Evolutionary conservation across 257 asterid species (phyloP).

Genomic region (Catharanthus roseus): DNA sequence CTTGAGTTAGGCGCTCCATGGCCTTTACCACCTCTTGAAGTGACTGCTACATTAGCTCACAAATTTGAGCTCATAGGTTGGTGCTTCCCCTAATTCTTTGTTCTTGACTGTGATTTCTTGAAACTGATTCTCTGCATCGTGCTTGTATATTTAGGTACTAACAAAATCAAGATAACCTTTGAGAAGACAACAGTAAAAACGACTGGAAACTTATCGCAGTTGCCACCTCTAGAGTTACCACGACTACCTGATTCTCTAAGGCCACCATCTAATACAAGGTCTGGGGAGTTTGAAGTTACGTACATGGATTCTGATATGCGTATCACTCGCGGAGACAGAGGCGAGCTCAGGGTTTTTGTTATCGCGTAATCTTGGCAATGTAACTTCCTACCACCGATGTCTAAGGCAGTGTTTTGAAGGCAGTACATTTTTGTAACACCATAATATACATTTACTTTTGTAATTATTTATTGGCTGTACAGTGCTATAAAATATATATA

Average conservation of each 20-base stretch:
- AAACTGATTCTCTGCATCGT: constrained; percentile 7
- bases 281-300: constrained; percentile 84
- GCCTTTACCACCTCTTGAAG: constrained; percentile 81
- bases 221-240: constrained; percentile 82
- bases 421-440: neutral
- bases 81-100: constrained; percentile 8
- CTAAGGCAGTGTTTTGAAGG: too few relatives aligned
- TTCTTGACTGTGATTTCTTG: neutral
- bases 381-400: too few relatives aligned
- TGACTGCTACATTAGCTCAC: constrained; percentile 92
- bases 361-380: constrained; percentile 34
- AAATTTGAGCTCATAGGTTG: constrained; percentile 73
- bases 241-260: constrained; percentile 66
- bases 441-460: neutral
- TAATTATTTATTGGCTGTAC: neutral
- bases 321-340: constrained; percentile 81
- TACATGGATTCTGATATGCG: constrained; percentile 72
- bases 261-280: constrained; percentile 64
- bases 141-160: constrained; percentile 42
- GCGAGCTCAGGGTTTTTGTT: constrained; percentile 85
- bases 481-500: neutral
- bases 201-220: constrained; percentile 68
- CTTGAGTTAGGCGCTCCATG: constrained; percentile 87
- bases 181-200: constrained; percentile 89
- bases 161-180: constrained; percentile 58